Conservation (phyloP, 2,329 filamentous ascomycete genomes). For the Alternaria sp. region DNA sequence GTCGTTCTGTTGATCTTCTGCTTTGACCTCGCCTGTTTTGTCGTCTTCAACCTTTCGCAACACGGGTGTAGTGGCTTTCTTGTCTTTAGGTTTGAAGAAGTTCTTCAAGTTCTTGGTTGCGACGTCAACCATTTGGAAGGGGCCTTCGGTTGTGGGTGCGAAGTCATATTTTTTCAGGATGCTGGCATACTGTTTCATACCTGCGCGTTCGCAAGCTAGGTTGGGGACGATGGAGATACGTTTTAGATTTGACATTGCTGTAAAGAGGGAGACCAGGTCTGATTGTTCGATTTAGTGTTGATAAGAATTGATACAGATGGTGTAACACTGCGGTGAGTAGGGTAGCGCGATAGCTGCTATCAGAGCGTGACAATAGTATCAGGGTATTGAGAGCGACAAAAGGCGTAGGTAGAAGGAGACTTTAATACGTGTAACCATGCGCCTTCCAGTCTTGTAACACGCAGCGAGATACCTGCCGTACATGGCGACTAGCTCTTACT, state of each 20-base stretch:
- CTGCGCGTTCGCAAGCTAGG: conserved; percentile 44
- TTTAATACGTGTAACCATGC: neutral
- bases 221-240: conserved; percentile 38
- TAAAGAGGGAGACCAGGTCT: neutral
- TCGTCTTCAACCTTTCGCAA: conserved; percentile 22
- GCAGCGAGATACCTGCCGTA: neutral
- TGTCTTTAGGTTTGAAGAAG: conserved; percentile 16
- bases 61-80: neutral
- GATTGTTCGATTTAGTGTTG: neutral
- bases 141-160: conserved; percentile 15
- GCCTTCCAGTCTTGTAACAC: neutral
- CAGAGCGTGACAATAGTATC: neutral
- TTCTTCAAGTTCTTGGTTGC: conserved; percentile 24
- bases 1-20: conserved; percentile 74
- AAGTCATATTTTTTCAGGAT: conserved; percentile 64
- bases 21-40: conserved; percentile 60
- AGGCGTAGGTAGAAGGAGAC: neutral
- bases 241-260: conserved; percentile 27
- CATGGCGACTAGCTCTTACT: neutral
- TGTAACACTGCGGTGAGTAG: neutral
- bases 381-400: neutral
- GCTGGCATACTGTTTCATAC: conserved; percentile 70
- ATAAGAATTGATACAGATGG: neutral
- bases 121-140: conserved; percentile 23
- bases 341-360: neutral